phyloP scores from a whole-genome alignment of 495 filamentous ascomycete species.

The Daldinia bambusicola region DNA sequence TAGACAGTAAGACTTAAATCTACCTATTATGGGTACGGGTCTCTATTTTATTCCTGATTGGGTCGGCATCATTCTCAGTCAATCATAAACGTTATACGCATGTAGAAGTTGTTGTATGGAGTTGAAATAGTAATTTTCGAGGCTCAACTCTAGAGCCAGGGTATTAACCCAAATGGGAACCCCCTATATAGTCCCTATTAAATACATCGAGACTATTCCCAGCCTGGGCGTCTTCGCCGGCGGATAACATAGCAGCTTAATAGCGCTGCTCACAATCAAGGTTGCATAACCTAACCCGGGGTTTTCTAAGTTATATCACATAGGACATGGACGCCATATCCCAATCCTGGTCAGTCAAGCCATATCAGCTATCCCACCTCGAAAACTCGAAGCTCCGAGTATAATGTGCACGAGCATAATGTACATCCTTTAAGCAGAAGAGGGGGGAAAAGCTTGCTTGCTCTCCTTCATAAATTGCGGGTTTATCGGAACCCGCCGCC shows the following conservation, averaged over 20 bases:
- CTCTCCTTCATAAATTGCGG: too few relatives aligned
- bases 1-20: too few relatives aligned
- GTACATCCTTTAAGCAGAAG: slow-evolving; percentile 1
- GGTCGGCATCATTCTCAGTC: not conserved
- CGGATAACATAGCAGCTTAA: not conserved
- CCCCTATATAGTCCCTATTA: slow-evolving; percentile 16
- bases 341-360: not conserved
- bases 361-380: not conserved
- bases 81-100: not conserved
- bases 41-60: too few relatives aligned
- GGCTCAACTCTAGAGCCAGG: not conserved
- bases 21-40: too few relatives aligned
- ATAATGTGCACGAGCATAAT: too few relatives aligned
- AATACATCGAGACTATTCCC: slow-evolving; percentile 29
- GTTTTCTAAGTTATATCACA: not conserved
- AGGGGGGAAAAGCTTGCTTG: not conserved
- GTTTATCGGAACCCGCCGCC: slow-evolving; percentile 32
- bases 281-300: not conserved
- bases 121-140: slow-evolving; percentile 30
- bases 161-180: not conserved
- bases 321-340: not conserved
- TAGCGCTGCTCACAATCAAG: not conserved
- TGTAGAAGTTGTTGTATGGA: not conserved
- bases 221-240: not conserved
- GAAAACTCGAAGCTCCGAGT: slow-evolving; percentile 1